These are phyloP conservation scores for Emericellopsis atlantica DNA, from an alignment of 2,329 filamentous ascomycete genomes.

Conservation along the genomic window DNA sequence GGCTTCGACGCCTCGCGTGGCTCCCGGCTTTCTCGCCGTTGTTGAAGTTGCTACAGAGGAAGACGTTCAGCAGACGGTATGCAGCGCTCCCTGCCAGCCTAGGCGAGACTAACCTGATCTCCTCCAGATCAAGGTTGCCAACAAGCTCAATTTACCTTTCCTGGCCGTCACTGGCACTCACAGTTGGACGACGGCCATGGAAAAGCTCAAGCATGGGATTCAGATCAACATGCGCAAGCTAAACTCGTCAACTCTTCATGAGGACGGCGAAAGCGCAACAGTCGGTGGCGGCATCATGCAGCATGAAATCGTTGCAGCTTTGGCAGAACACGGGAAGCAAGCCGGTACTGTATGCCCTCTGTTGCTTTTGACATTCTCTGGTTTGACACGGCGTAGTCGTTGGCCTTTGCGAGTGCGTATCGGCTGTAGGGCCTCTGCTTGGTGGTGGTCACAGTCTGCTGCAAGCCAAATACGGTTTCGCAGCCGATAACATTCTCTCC, in stretches of 20 bases:
- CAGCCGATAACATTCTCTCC: conserved; percentile 34
- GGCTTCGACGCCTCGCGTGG: conserved; percentile 1
- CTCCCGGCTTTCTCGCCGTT: conserved; percentile 1
- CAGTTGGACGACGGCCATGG: conserved; percentile 3
- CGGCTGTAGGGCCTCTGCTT: conserved; percentile 26
- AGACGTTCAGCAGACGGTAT: conserved; percentile 2
- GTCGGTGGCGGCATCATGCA: conserved; percentile 5
- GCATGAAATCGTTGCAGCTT: conserved; percentile 2
- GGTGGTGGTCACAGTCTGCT: conserved; percentile 40
- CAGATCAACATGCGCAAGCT: conserved; percentile 7
- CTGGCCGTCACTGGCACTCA: conserved; percentile 6
- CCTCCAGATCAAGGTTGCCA: conserved; percentile 8
- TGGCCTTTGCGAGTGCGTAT: conserved; percentile 26
- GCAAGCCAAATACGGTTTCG: conserved; percentile 34
- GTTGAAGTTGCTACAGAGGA: conserved; percentile 2
- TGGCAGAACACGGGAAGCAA: conserved; percentile 3
- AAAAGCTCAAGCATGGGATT: conserved; percentile 3
- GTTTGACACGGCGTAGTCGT: conserved; percentile 13
- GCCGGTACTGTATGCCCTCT: conserved; percentile 2
- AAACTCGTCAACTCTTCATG: conserved; percentile 3
- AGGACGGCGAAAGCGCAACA: conserved; percentile 2
- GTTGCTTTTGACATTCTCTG: not conserved
- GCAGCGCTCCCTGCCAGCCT: conserved; percentile 6
- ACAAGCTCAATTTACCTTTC: conserved; percentile 4
- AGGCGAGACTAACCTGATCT: too few relatives aligned